Evolutionary conservation across 129 eudicot genomes (phyloP).

Genomic region (Arctium minus): DNA sequence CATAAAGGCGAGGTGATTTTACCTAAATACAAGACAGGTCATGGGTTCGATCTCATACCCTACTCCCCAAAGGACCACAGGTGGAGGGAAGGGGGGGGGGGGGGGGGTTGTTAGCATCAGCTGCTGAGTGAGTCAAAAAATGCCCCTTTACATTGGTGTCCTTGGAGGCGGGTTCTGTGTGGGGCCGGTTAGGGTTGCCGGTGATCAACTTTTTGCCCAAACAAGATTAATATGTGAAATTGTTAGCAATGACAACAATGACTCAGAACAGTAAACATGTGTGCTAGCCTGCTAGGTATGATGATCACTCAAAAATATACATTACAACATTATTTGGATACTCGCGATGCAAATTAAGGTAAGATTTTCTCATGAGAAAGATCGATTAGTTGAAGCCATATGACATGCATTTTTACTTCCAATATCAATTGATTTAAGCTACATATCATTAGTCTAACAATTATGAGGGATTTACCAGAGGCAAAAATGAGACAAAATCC

Average conservation of each 20-base stretch:
- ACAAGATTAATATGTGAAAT: background rate
- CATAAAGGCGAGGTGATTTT: too few species aligned
- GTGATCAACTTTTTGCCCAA: too few species aligned
- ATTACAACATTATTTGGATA: too few species aligned
- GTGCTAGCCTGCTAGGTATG: background rate
- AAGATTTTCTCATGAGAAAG: background rate
- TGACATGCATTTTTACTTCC: background rate
- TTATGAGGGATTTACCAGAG: background rate
- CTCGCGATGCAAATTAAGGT: background rate
- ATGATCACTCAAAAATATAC: background rate
- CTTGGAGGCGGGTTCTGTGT: too few species aligned
- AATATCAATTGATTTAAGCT: background rate
- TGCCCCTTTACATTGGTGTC: too few species aligned
- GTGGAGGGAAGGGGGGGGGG: too few species aligned
- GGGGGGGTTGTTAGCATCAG: too few species aligned
- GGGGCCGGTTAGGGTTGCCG: too few species aligned
- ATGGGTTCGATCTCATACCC: too few species aligned
- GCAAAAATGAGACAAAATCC: constrained; percentile 7
- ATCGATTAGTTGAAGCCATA: background rate
- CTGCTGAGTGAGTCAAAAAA: too few species aligned
- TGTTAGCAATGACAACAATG: background rate
- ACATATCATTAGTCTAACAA: background rate
- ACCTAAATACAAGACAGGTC: too few species aligned
- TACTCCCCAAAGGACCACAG: too few species aligned
- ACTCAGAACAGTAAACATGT: background rate